phyloP scores from a whole-genome alignment of 352 stramenopile genomes.

The Pythium brassicae region DNA sequence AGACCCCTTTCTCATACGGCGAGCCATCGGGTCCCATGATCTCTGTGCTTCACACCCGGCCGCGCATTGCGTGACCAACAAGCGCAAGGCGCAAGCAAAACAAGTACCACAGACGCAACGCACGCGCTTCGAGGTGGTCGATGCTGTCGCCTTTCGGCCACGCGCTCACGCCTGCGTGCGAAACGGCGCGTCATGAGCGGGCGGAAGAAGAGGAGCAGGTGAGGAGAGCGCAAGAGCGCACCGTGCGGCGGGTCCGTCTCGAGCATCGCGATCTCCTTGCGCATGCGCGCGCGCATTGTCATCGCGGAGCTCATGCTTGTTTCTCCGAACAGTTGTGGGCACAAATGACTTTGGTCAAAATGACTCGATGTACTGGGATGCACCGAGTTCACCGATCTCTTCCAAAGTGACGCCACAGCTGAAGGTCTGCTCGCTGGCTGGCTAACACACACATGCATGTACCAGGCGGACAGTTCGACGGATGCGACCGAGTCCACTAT shows the following conservation, averaged over 20 bases:
- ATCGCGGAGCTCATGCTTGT: slow-evolving; percentile 27
- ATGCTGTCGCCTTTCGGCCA: slow-evolving; percentile 77
- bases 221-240: slow-evolving; percentile 12
- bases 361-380: too few species aligned
- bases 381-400: too few species aligned
- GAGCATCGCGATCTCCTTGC: slow-evolving; percentile 82
- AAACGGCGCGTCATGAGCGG: background rate
- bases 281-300: slow-evolving; percentile 75
- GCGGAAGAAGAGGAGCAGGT: background rate
- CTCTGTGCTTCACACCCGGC: slow-evolving; percentile 26
- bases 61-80: background rate
- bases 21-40: slow-evolving; percentile 78
- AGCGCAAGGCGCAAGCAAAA: background rate
- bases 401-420: too few species aligned
- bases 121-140: slow-evolving; percentile 72
- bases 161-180: slow-evolving; percentile 47
- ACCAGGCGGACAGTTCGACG: too few species aligned
- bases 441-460: too few species aligned
- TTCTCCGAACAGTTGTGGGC: too few species aligned
- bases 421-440: too few species aligned
- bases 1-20: slow-evolving; percentile 77
- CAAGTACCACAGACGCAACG: slow-evolving; percentile 12
- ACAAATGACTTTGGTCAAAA: too few species aligned
- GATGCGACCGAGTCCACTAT: too few species aligned
- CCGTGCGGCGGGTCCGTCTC: slow-evolving; percentile 72